phyloP scores from a whole-genome alignment of 192 early-diverging fungal genomes.

The Rhizophagus clarus region DNA sequence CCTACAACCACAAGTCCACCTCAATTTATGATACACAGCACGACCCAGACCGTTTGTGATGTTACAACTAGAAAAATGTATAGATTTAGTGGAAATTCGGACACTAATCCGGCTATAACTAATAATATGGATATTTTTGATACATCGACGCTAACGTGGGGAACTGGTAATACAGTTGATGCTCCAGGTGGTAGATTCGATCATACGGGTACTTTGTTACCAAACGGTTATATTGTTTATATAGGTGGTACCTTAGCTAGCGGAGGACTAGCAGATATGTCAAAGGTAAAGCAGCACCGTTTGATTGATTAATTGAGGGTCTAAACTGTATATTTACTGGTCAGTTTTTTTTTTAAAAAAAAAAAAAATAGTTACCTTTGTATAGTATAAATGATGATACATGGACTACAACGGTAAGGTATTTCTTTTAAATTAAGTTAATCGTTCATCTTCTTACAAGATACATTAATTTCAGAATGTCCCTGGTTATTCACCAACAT shows the following conservation, averaged over 20 bases:
- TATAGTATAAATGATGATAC: slow-evolving; percentile 8
- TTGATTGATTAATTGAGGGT: too few relatives aligned
- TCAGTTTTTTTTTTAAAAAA: background rate
- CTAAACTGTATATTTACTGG: too few relatives aligned
- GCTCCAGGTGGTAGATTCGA: background rate
- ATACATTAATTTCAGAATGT: background rate
- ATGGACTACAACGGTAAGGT: background rate
- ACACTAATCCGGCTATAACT: too few relatives aligned
- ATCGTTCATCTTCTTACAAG: background rate
- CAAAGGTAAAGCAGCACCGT: background rate
- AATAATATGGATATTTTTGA: background rate
- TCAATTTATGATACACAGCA: too few relatives aligned
- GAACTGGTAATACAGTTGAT: background rate
- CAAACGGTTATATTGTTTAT: background rate
- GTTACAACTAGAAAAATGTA: too few relatives aligned
- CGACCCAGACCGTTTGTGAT: too few relatives aligned
- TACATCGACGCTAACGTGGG: background rate
- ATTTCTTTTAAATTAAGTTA: background rate
- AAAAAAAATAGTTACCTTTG: background rate
- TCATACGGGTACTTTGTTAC: slow-evolving; percentile 8
- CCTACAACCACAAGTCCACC: background rate
- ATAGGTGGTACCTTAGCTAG: background rate
- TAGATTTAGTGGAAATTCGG: background rate
- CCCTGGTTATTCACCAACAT: background rate
- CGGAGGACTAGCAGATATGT: too few relatives aligned